These are phyloP conservation scores for Aristolochia contorta DNA, from an alignment of 164 flowering plant species.

Conservation along the genomic window DNA sequence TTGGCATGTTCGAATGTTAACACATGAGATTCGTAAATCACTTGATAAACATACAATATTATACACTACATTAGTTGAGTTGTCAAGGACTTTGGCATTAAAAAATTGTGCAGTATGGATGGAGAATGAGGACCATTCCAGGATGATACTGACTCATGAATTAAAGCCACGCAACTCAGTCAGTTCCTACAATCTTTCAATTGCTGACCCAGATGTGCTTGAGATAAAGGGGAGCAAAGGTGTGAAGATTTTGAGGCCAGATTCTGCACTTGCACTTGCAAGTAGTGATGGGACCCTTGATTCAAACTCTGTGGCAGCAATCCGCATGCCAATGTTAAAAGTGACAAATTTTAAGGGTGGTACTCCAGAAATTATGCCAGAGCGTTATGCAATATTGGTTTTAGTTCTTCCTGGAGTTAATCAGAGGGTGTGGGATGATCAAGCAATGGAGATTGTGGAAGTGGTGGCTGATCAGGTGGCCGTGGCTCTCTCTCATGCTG, in stretches of 20 bases:
- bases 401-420: slow-evolving; percentile 62
- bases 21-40: slow-evolving; percentile 87
- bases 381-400: slow-evolving; percentile 78
- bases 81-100: slow-evolving; percentile 73
- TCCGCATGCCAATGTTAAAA: slow-evolving; percentile 91
- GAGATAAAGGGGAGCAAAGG: slow-evolving; percentile 45
- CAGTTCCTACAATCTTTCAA: slow-evolving; percentile 11
- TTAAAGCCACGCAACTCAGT: slow-evolving; percentile 37
- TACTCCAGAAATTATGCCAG: slow-evolving; percentile 60
- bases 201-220: slow-evolving; percentile 63
- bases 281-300: slow-evolving; percentile 39
- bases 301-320: slow-evolving; percentile 75
- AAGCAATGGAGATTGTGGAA: slow-evolving; percentile 79
- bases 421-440: slow-evolving; percentile 51
- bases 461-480: slow-evolving; percentile 98
- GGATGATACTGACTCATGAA: slow-evolving; percentile 70
- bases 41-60: slow-evolving; percentile 83
- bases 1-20: slow-evolving; percentile 90
- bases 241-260: slow-evolving; percentile 51
- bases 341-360: slow-evolving; percentile 87
- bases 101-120: slow-evolving; percentile 95
- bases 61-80: slow-evolving; percentile 77
- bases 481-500: slow-evolving; percentile 95
- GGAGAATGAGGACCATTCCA: slow-evolving; percentile 64
- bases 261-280: slow-evolving; percentile 47